Percentiles rank a stretch among this genome's conserved stretches.
Evolutionary conservation across 768 basidiomycete genomes (phyloP).

Genomic region (Xerocomellus intermedius): DNA sequence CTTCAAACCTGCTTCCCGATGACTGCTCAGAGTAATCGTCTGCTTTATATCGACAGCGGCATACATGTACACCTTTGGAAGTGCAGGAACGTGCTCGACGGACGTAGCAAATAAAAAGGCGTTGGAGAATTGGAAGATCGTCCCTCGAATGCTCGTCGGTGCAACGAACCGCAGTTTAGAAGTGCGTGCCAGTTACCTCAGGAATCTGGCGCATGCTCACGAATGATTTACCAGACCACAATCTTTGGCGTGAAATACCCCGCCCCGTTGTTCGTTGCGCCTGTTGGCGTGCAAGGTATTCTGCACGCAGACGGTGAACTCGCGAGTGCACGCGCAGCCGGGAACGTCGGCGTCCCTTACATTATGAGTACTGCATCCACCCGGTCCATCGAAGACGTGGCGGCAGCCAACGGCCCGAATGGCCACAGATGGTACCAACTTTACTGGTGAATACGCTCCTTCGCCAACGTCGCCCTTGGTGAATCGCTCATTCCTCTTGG

Average conservation of each 20-base stretch:
- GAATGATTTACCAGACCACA: slow-evolving; percentile 48
- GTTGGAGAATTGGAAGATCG: slow-evolving; percentile 65
- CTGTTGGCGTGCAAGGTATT: slow-evolving; percentile 79
- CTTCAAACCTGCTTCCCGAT: neutral
- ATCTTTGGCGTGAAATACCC: slow-evolving; percentile 66
- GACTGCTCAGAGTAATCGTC: neutral
- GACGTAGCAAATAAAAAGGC: slow-evolving; percentile 63
- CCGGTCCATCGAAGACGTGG: slow-evolving; percentile 77
- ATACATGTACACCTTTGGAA: slow-evolving; percentile 76
- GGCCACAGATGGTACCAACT: slow-evolving; percentile 79
- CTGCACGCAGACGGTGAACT: slow-evolving; percentile 71
- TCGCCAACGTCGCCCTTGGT: neutral
- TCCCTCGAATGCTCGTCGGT: slow-evolving; percentile 77
- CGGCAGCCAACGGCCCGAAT: slow-evolving; percentile 57
- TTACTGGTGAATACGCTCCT: slow-evolving; percentile 54
- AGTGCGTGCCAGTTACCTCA: slow-evolving; percentile 35
- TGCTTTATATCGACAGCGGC: slow-evolving; percentile 42
- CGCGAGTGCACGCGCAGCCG: slow-evolving; percentile 64
- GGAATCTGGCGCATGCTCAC: neutral
- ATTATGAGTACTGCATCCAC: slow-evolving; percentile 75
- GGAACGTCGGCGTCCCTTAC: slow-evolving; percentile 60
- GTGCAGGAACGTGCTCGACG: slow-evolving; percentile 70
- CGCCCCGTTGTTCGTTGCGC: slow-evolving; percentile 63
- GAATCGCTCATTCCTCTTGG: neutral
- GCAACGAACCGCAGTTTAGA: slow-evolving; percentile 57